Evolutionary conservation across 176 grass and related monocot species (phyloP), one percentile per base, ranked within the genome.

Genomic region (Aegilops bicornis): DNA sequence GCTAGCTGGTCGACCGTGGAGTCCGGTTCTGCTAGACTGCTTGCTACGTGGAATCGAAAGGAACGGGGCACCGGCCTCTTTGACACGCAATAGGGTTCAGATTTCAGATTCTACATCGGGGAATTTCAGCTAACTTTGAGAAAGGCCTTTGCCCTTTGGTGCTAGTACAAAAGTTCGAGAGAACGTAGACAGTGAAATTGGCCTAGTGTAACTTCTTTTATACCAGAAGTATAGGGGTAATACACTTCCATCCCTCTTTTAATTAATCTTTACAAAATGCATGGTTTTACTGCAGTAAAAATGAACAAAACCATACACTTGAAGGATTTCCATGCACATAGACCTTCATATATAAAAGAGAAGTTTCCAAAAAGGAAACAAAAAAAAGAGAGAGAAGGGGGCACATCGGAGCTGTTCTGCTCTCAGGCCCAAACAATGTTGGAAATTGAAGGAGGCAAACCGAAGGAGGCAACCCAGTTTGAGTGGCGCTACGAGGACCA

Each of bases 401-500:
- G 82, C 85, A 61, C 58, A 30, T 76, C 66, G 11, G 86, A 90
- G 83, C 82, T 82, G 50, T 79, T 65, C 31, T 48, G 83, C 78
- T 79, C 64, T 73, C 32, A 27, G 81, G 78, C 54, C 86, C 36
- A 87, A 94, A 86, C 59, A 92, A 90, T 82, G 45, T 43, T 9
- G 76, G 25, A 81, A 87, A 59, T 8, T 8, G 24, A 14, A 25
- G 29, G 58, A 66, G 6, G 3, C 22, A 29, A 69, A 73, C 0
- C 3, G 5, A 52, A 43, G 27, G 37, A 65, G 37, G 39, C 8
- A 19, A 14, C 16, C 40, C 58, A 70, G 50, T 50, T 15, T 66
- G 47, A 20, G 7, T 5, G 37, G 13, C 8, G 29, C 78, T 92
- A 92, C 16, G 89, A 95, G 87, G 93, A 95, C 91, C 91, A 91